Base-by-base conservation (phyloP, 2,329 filamentous ascomycete species). In the Colletotrichum magnum region DNA sequence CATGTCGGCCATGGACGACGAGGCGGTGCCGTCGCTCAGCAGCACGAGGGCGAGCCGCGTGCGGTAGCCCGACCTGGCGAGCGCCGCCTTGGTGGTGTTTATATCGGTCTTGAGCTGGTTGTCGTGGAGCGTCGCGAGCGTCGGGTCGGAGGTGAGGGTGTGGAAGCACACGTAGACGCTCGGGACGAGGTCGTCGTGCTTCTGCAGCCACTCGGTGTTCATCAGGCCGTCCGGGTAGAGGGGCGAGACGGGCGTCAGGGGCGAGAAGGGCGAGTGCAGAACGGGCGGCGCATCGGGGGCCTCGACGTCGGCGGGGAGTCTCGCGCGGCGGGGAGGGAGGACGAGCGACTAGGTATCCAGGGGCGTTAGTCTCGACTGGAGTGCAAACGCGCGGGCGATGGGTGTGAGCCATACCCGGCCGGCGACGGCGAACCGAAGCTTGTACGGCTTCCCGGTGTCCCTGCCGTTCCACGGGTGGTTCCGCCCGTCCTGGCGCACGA, bases 241-340 rank as follows among this genome's bases (percentile, higher is more conserved):
- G 2, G 90, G 85, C 7, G 95, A 97, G 7, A 87, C 88, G 4
- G 95, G 94, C 47, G 93, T 96, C 36, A 98, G 86, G 1, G 95
- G 96, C 2, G 96, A 98, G 73, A 97, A 90, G 1, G 95, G 94
- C 13, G 96, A 98, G 79, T 98, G 95, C 5, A 97, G 83, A n/a
- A 90, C 83, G 68, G 86, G 82, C 18, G 85, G 80, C 26, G 84
- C 78, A 45, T 81, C 79, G 61, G 86, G 81, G 4, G 80, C 75
- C 58, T 87, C 85, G 74, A 86, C 81, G 63, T 86, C 82, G 54
- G 85, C 83, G 18, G 86, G 87, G 54, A 88, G 81, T 69, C 81
- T 83, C 43, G 88, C 87, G 74, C 86, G 86, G 71, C 89, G 86
- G 47, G 87, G 84, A 13, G 90, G 89, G 68, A 87, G 87, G 76